Percentiles rank a stretch among this genome's conserved stretches.
Conservation (phyloP, 2,329 filamentous ascomycete species). For the Amauroascus verrucosus region DNA sequence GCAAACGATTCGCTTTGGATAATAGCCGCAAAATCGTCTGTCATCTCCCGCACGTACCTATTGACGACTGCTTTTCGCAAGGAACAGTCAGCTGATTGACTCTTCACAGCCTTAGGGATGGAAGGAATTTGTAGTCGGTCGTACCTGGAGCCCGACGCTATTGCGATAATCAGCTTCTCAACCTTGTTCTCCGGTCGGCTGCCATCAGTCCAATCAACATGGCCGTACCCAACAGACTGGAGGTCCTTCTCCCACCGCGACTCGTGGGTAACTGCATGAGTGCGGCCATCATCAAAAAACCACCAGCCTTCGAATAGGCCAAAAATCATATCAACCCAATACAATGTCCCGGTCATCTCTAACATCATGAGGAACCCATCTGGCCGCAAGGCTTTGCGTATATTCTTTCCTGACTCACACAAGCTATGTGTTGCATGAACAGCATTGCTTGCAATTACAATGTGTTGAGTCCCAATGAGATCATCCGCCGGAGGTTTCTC, state of each 20-base stretch:
- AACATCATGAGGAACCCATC: constrained; percentile 26
- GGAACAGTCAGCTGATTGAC: constrained; percentile 5
- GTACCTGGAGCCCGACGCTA: constrained; percentile 10
- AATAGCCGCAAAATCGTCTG: constrained; percentile 18
- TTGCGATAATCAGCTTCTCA: constrained; percentile 7
- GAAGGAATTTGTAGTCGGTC: not conserved
- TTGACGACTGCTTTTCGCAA: constrained; percentile 5
- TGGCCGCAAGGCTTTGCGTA: constrained; percentile 21
- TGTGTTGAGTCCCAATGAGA: constrained; percentile 17
- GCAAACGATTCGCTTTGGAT: not conserved
- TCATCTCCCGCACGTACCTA: constrained; percentile 19
- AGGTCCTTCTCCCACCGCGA: constrained; percentile 7
- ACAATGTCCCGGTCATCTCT: constrained; percentile 25
- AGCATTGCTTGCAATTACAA: constrained; percentile 25
- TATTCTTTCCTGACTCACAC: constrained; percentile 14
- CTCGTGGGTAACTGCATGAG: constrained; percentile 7
- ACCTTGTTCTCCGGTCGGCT: constrained; percentile 6
- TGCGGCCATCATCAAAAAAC: constrained; percentile 24
- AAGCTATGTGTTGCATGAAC: constrained; percentile 27
- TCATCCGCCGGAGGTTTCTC: constrained; percentile 23
- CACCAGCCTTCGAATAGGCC: constrained; percentile 36
- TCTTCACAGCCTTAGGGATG: not conserved
- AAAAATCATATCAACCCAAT: constrained; percentile 29
- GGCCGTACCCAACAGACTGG: constrained; percentile 3
- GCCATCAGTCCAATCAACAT: constrained; percentile 10